phyloP scores from a whole-genome alignment of 306 rosid genomes.

The Trichosanthes cucumerina region DNA sequence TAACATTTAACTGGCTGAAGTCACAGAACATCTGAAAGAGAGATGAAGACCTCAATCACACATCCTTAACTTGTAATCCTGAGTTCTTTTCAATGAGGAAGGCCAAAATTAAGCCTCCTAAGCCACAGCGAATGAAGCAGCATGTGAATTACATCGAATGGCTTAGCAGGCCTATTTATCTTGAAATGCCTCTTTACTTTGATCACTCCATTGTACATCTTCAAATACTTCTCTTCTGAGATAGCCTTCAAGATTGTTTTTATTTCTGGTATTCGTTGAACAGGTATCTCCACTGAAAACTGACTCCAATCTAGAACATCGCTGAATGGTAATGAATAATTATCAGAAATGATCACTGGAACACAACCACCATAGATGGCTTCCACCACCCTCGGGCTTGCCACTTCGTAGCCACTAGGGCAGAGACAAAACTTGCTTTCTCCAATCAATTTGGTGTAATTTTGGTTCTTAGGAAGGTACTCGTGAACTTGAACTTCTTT shows the following conservation, averaged over 20 bases:
- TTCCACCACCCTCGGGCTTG: conserved; percentile 73
- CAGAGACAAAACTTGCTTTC: conserved; percentile 61
- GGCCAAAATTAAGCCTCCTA: conserved; percentile 35
- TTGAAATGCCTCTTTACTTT: conserved; percentile 44
- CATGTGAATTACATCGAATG: conserved; percentile 68
- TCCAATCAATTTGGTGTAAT: conserved; percentile 51
- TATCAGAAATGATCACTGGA: conserved; percentile 50
- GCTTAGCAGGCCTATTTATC: conserved; percentile 50
- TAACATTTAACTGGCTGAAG: background rate
- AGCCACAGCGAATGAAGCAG: conserved; percentile 72
- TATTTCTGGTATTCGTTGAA: conserved; percentile 35
- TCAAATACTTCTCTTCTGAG: conserved; percentile 29
- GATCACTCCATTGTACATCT: conserved; percentile 32
- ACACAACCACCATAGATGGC: conserved; percentile 63
- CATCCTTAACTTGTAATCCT: background rate
- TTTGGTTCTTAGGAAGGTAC: conserved; percentile 32
- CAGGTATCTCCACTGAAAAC: conserved; percentile 48
- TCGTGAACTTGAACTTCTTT: conserved; percentile 48
- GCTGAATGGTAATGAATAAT: conserved; percentile 53
- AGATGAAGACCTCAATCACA: background rate
- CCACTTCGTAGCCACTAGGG: conserved; percentile 80
- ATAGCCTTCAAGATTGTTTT: conserved; percentile 39
- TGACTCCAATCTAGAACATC: conserved; percentile 65
- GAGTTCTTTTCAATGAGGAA: conserved; percentile 3
- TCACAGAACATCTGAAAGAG: background rate